Evolutionary conservation across 257 asterid genomes (phyloP).

Genomic region (Nyctanthes arbortristis): DNA sequence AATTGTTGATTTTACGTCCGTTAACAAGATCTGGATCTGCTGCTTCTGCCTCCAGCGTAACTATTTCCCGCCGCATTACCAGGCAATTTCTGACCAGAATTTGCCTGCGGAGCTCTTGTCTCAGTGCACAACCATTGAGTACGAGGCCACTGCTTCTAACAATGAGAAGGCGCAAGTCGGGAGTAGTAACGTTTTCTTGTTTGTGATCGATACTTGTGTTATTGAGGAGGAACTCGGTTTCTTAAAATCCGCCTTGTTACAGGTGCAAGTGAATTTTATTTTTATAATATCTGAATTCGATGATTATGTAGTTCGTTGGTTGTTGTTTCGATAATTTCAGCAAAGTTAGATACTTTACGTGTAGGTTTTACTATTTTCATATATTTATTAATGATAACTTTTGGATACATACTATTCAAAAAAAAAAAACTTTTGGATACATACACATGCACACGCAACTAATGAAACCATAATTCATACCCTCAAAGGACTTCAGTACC

Average conservation of each 20-base stretch:
- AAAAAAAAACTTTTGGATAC: too few species aligned
- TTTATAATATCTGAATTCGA: not conserved
- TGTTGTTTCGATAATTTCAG: not conserved
- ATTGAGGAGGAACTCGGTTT: constrained; percentile 93
- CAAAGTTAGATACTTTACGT: not conserved
- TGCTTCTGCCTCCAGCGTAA: constrained; percentile 85
- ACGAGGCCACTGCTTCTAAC: constrained; percentile 47
- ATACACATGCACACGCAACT: too few species aligned
- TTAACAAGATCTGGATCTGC: constrained; percentile 91
- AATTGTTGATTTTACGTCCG: constrained; percentile 83
- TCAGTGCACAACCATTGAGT: constrained; percentile 86
- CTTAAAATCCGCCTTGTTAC: constrained; percentile 76
- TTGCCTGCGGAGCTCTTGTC: constrained; percentile 96
- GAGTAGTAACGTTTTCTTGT: constrained; percentile 57
- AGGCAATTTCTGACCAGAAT: constrained; percentile 77
- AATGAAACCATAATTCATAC: too few species aligned
- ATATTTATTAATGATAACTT: not conserved
- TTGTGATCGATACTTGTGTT: constrained; percentile 83
- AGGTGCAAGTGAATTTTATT: constrained; percentile 47
- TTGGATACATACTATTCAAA: too few species aligned
- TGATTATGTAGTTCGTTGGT: not conserved
- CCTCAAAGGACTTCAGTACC: too few species aligned
- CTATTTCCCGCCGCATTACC: constrained; percentile 85
- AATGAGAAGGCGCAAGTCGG: constrained; percentile 41
- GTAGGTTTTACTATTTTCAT: not conserved